Evolutionary conservation across 176 grass and related monocot species (phyloP).

Genomic region (sorghum (Sorghum bicolor)): Sorghum_bicolor_NCBIv3 NC_012870.2:79043001-79043500

Average conservation of each 20-base stretch:
- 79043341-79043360: neutral
- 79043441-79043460: too few relatives aligned
- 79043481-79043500: too few relatives aligned
- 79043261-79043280: neutral
- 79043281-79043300: neutral
- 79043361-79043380: neutral
- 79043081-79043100: slow-evolving; percentile 1
- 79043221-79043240: neutral
- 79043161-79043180: neutral
- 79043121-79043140: neutral
- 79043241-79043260: neutral
- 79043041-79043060: neutral
- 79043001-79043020: neutral
- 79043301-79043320: neutral
- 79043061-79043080: neutral
- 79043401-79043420: neutral
- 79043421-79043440: neutral
- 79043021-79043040: neutral
- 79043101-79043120: slow-evolving; percentile 19
- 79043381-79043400: neutral
- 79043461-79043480: too few relatives aligned
- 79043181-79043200: neutral
- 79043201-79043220: neutral
- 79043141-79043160: neutral
- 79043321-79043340: neutral